Evolutionary conservation across 2,329 filamentous ascomycete genomes (phyloP).

Genomic region (Teratosphaeria viscida): DNA sequence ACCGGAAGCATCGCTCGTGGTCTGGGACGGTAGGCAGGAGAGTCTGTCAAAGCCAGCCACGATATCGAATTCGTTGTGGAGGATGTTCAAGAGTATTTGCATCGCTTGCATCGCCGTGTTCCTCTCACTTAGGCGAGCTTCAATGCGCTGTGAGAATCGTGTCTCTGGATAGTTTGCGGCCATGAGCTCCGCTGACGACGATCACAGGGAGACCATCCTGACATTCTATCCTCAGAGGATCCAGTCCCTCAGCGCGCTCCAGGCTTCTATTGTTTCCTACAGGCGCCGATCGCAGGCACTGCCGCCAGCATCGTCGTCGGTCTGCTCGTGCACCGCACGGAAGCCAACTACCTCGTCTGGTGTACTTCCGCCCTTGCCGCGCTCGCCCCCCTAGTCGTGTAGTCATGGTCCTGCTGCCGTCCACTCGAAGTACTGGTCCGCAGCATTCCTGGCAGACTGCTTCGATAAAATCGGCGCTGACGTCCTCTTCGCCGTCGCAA

Average conservation of each 20-base stretch:
- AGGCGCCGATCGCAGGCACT: conserved; percentile 34
- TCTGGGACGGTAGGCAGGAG: conserved; percentile 45
- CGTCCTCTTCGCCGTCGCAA: conserved; percentile 33
- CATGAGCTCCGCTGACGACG: background rate
- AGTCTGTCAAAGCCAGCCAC: conserved; percentile 40
- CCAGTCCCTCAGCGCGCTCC: conserved; percentile 49
- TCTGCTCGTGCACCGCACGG: conserved; percentile 35
- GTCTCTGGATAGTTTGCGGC: background rate
- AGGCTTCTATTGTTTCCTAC: conserved; percentile 59
- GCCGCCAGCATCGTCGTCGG: conserved; percentile 37
- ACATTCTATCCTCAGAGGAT: conserved; percentile 62
- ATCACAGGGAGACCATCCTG: conserved; percentile 23
- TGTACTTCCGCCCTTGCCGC: conserved; percentile 26
- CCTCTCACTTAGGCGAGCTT: conserved; percentile 31
- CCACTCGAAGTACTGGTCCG: conserved; percentile 37
- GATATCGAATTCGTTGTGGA: conserved; percentile 55
- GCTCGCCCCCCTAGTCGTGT: conserved; percentile 35
- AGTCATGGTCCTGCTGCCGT: conserved; percentile 30
- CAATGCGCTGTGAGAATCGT: conserved; percentile 17
- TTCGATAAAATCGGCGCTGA: conserved; percentile 37
- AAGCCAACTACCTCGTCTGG: conserved; percentile 34
- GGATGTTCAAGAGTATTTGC: conserved; percentile 49
- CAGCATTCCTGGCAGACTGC: conserved; percentile 32
- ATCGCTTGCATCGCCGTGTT: conserved; percentile 37
- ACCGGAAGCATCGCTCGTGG: conserved; percentile 15